Percentiles rank a stretch among this genome's conserved stretches.
Conservation (phyloP, 2,329 filamentous ascomycete species). For the Stachybotrys echinatus region DNA sequence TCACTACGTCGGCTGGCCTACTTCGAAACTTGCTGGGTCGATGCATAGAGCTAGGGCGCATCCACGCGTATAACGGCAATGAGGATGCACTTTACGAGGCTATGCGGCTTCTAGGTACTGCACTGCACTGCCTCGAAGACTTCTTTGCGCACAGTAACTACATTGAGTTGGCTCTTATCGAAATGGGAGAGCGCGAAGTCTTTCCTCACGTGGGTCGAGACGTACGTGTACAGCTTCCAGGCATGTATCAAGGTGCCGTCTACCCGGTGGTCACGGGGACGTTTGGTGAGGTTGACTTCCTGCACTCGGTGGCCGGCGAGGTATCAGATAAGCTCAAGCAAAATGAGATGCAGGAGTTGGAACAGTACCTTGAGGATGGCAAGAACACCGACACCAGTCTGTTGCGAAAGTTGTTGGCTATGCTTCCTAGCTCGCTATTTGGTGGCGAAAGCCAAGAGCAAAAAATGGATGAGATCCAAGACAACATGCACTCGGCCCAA, state of each 20-base stretch:
- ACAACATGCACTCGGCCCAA: constrained; percentile 70
- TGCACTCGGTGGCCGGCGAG: constrained; percentile 58
- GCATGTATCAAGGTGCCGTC: constrained; percentile 43
- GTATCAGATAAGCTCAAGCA: constrained; percentile 87
- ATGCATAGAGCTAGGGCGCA: constrained; percentile 65
- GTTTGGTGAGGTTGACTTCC: constrained; percentile 58
- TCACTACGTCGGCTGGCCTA: constrained; percentile 82
- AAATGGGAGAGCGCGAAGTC: constrained; percentile 62
- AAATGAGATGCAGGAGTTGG: constrained; percentile 82
- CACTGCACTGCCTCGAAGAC: constrained; percentile 68
- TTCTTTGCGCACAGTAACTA: constrained; percentile 67
- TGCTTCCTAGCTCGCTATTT: constrained; percentile 76
- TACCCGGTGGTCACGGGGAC: constrained; percentile 63
- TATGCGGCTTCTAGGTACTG: constrained; percentile 63
- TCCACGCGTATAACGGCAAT: constrained; percentile 57
- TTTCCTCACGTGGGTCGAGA: constrained; percentile 43
- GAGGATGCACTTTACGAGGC: constrained; percentile 54
- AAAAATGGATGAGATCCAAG: constrained; percentile 74
- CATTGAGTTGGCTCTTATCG: constrained; percentile 64
- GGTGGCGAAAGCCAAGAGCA: constrained; percentile 68
- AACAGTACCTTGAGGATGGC: constrained; percentile 69
- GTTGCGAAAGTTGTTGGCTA: constrained; percentile 74
- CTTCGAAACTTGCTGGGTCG: constrained; percentile 64
- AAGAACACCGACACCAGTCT: constrained; percentile 63
- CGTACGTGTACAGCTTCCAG: constrained; percentile 45